Evolutionary conservation across 306 rosid genomes (phyloP).

Genomic region (Glycine tomentella): DNA sequence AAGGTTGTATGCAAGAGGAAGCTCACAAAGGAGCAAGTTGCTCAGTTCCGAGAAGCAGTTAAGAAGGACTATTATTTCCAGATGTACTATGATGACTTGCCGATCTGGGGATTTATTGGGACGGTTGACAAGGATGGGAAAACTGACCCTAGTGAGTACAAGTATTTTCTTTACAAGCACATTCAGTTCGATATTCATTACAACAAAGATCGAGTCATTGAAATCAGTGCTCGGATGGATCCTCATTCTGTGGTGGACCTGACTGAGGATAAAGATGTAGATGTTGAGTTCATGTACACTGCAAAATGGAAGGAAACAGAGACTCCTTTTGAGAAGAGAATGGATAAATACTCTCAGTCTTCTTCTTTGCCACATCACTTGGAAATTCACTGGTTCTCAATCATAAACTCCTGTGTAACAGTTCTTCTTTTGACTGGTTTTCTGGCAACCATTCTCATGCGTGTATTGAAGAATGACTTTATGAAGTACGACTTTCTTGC

Average conservation of each 20-base stretch:
- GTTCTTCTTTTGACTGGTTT: conserved; percentile 98
- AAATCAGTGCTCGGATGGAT: conserved; percentile 83
- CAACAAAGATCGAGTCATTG: conserved; percentile 89
- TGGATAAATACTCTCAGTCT: conserved; percentile 96
- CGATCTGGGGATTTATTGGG: conserved; percentile 96
- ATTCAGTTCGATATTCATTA: conserved; percentile 80
- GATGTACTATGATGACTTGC: conserved; percentile 96
- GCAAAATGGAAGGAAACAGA: conserved; percentile 89
- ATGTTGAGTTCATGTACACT: conserved; percentile 80
- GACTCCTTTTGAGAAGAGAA: conserved; percentile 86
- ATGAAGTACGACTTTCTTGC: conserved; percentile 76
- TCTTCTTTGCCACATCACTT: conserved; percentile 95
- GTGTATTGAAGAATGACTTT: conserved; percentile 96
- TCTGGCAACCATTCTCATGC: conserved; percentile 97
- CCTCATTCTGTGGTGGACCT: conserved; percentile 89
- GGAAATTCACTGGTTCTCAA: conserved; percentile 98
- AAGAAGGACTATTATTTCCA: conserved; percentile 92
- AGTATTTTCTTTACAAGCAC: conserved; percentile 89
- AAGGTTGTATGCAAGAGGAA: conserved; percentile 64
- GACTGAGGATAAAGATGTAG: conserved; percentile 87
- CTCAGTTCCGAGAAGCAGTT: conserved; percentile 77
- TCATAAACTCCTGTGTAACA: conserved; percentile 95
- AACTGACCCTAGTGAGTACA: conserved; percentile 81
- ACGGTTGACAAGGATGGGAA: conserved; percentile 88
- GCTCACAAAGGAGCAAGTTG: conserved; percentile 69